phyloP scores from a whole-genome alignment of 306 rosid species.

The Senna siamea region DNA sequence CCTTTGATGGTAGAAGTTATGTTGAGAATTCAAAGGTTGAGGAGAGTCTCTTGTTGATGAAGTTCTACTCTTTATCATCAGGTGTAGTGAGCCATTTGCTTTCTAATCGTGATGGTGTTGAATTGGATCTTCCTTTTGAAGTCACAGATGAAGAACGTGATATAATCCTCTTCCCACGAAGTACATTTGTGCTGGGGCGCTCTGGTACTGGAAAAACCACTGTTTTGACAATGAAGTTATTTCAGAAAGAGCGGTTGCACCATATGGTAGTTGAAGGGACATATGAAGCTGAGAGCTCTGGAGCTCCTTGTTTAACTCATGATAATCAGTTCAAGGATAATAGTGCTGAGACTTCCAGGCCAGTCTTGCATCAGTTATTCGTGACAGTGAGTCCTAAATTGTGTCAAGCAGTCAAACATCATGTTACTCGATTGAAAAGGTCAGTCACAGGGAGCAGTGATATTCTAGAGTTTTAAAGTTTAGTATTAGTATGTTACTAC shows the following conservation, averaged over 20 bases:
- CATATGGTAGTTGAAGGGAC: slow-evolving; percentile 36
- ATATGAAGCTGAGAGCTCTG: background rate
- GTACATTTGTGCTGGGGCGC: slow-evolving; percentile 69
- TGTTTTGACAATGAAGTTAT: slow-evolving; percentile 63
- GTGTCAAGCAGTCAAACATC: slow-evolving; percentile 62
- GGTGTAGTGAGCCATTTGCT: slow-evolving; percentile 37
- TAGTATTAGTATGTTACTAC: background rate
- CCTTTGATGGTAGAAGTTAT: slow-evolving; percentile 43
- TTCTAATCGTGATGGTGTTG: slow-evolving; percentile 44
- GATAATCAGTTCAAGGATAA: slow-evolving; percentile 8
- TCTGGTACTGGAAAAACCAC: slow-evolving; percentile 87
- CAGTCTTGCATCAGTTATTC: slow-evolving; percentile 58
- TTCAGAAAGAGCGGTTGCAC: slow-evolving; percentile 56
- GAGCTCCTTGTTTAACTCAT: background rate
- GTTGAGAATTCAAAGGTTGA: slow-evolving; percentile 61
- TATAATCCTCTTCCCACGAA: slow-evolving; percentile 48
- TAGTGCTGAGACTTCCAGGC: slow-evolving; percentile 22
- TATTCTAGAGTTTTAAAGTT: background rate
- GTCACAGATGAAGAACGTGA: slow-evolving; percentile 58
- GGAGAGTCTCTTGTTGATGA: slow-evolving; percentile 69
- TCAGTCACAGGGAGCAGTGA: background rate
- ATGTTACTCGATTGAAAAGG: slow-evolving; percentile 67
- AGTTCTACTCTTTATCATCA: slow-evolving; percentile 57
- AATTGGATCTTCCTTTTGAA: slow-evolving; percentile 63
- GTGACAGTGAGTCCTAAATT: slow-evolving; percentile 68